These are phyloP conservation scores for Euphorbia schlechtendalii DNA, from an alignment of 441 rosid genomes.

Conservation along the genomic window DNA sequence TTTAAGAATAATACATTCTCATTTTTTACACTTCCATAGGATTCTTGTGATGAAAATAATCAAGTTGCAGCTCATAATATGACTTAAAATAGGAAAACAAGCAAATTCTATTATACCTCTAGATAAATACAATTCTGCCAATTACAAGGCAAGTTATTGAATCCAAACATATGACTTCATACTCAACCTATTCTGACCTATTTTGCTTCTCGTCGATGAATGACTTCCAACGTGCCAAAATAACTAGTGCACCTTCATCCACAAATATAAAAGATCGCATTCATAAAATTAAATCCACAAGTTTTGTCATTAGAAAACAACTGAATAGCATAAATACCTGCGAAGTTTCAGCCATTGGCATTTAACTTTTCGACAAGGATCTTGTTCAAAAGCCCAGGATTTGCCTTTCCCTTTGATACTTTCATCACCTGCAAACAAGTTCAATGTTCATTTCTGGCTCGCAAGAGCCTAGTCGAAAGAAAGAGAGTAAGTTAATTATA, in stretches of 20 bases:
- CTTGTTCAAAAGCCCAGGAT: constrained; percentile 76
- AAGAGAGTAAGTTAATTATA: constrained; percentile 18
- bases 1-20: no score
- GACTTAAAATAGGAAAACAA: not conserved
- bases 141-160: no score
- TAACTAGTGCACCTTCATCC: no score
- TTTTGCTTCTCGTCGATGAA: no score
- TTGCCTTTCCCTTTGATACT: constrained; percentile 81
- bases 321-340: not conserved
- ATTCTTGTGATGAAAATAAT: not conserved
- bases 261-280: no score
- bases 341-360: constrained; percentile 35
- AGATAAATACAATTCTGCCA: not conserved
- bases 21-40: no score
- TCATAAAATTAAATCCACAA: not conserved
- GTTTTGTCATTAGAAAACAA: not conserved
- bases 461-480: not conserved
- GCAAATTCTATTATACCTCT: not conserved
- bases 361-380: constrained; percentile 70
- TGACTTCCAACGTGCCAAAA: no score
- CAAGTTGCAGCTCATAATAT: not conserved
- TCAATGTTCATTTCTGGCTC: constrained; percentile 1
- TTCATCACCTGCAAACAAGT: constrained; percentile 68
- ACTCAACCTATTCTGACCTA: no score
- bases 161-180: no score